Base-by-base conservation (phyloP, 164 flowering plant species). In the Nymphaea thermarum region DNA sequence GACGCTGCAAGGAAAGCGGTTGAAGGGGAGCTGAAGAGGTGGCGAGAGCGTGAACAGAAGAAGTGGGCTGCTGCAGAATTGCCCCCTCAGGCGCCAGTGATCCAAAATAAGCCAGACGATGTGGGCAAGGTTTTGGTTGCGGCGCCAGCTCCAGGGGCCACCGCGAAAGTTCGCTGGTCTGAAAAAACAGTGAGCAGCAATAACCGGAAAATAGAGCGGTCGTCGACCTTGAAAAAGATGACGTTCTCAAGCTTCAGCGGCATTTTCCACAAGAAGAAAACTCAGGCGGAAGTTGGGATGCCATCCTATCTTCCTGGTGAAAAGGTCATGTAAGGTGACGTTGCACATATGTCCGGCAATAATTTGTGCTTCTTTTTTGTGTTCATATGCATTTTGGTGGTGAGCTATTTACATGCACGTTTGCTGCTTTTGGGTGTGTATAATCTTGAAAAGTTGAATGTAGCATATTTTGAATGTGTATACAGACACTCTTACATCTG, bases 41-140 rank as follows among this genome's bases (percentile, higher is more conserved):
- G 96, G 96, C 83, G 90, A 6, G 91, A 93, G 72, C 71, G 86
- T 43, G 97, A 94, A 74, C 88, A 85, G 45, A 91, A 87, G 85
- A 86, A 78, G 69, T 94, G 92, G 44, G 85, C 86, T 8, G 8
- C 3, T 51, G 3, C 14, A 15, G 57, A 51, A 51, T 51, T 51
- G 57, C 57, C 12, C 14, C 57, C 14, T 3, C 57, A 4, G 14
- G 57, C 57, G 14, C 14, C 57, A 3, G 14, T 51, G 3, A 4
- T 8, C 57, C 57, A 51, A 51, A 51, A 51, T 4, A 15, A 51
- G 57, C 36, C 36, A 25, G 57, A 51, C 14, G 57, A 51, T 51
- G 8, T 15, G 8, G 8, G 57, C 8, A 51, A 51, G 4, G 57
- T 51, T 51, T 25, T 55, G 60, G n/a, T 3, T 62, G 17, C 7